Percentiles rank a stretch among this genome's conserved stretches.
These are phyloP conservation scores for Populus euphratica DNA, from an alignment of 345 rosid species.

Conservation along the genomic window DNA sequence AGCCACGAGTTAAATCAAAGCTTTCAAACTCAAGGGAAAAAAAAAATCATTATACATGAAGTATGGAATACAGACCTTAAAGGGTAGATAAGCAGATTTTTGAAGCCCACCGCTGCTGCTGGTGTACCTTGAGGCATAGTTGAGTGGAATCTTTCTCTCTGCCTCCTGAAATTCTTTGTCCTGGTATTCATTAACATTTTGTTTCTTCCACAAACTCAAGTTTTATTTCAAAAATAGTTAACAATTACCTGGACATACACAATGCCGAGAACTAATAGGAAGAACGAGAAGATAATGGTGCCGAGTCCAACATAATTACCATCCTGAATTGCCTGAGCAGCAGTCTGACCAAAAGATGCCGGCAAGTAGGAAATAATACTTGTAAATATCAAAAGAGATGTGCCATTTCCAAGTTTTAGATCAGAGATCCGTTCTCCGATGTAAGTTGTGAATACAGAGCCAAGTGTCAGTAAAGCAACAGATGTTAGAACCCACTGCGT, in stretches of 20 bases:
- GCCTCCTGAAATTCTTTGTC: conserved; percentile 80
- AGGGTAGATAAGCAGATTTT: conserved; percentile 92
- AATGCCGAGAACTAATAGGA: conserved; percentile 79
- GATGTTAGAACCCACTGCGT: conserved; percentile 83
- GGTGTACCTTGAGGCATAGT: conserved; percentile 89
- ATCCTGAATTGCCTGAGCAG: conserved; percentile 73
- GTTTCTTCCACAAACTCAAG: conserved; percentile 11
- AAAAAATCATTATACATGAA: background rate
- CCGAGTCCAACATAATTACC: conserved; percentile 85
- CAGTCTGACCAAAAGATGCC: conserved; percentile 90
- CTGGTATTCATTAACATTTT: conserved; percentile 21
- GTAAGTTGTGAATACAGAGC: conserved; percentile 80
- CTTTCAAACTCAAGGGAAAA: conserved; percentile 5
- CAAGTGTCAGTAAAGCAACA: conserved; percentile 72
- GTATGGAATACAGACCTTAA: conserved; percentile 53
- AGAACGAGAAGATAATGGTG: conserved; percentile 62
- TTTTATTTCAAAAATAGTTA: conserved; percentile 6
- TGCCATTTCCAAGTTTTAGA: conserved; percentile 95
- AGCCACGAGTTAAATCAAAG: conserved; percentile 3
- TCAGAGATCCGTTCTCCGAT: conserved; percentile 88
- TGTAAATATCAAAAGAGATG: conserved; percentile 87
- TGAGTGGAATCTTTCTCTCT: conserved; percentile 95
- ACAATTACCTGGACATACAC: conserved; percentile 92
- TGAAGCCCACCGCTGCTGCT: conserved; percentile 80
- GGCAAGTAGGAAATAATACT: conserved; percentile 96